Base-by-base conservation (phyloP, 1,284 basidiomycete genomes). In the Erythrobasidium hasegawianum region DNA sequence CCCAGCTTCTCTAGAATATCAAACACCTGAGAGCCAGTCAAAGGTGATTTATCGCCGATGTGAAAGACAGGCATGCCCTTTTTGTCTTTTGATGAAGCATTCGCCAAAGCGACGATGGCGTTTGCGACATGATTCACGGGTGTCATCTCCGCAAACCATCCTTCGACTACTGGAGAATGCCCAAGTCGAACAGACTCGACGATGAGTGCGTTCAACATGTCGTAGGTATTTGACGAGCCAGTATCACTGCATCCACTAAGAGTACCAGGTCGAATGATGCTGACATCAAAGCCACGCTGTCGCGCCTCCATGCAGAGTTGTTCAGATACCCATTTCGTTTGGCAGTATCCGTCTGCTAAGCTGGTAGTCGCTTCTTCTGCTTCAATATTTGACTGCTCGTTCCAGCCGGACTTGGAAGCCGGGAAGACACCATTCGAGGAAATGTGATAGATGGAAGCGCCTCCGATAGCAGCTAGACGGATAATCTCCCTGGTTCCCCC, bases 291-390 rank as follows among this genome's bases (percentile, higher is more conserved):
- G 2, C 76, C 76, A 14, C 76, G 72, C 38, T 68, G 67, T 18
- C 69, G 64, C 16, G 76, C 73, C 39, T 77, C 73, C 20, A 71
- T 57, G 27, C 74, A 75, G 11, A 77, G 72, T 70, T 73, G 73
- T 59, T 77, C 76, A 26, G 76, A 74, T 9, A 77, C 76, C 76
- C 76, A 77, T 67, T 77, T 77, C 53, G 75, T 77, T 71, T 77
- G 76, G 20, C 76, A 75, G 69, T 77, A 77, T 9, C 76, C 76
- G 60, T 77, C 76, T 45, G 75, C 70, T 45, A 77, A 68, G 60
- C 75, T 74, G 18, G 72, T 74, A 0, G 72, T 72, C 18, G 76
- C 74, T 59, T 75, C 68, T 16, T 76, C 72, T 39, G 75, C 59
- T 13, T 70, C 71, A 56, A 73, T 71, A 64, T 72, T 72, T 38